Evolutionary conservation across 306 rosid species (phyloP).

Genomic region (Glycine soja): DNA sequence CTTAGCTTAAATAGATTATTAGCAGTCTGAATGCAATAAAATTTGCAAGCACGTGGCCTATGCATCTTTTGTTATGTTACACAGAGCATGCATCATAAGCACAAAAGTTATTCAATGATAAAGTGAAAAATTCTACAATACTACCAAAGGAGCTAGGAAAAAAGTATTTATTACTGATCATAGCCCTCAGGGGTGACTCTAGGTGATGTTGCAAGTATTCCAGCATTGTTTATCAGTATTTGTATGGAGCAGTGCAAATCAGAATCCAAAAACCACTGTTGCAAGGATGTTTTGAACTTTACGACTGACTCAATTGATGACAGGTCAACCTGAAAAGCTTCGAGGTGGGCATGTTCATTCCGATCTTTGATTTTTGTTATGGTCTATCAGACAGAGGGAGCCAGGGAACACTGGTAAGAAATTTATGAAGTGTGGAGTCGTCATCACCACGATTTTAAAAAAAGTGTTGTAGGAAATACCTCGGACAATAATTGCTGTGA

Average conservation of each 20-base stretch:
- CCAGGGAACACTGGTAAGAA: conserved; percentile 35
- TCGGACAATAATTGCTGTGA: conserved; percentile 62
- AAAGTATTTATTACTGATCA: conserved; percentile 69
- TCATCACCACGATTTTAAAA: neutral
- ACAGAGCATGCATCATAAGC: conserved; percentile 13
- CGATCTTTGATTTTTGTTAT: conserved; percentile 62
- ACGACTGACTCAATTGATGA: conserved; percentile 66
- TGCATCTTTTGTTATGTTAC: conserved; percentile 7
- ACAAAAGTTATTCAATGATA: conserved; percentile 30
- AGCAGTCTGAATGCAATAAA: conserved; percentile 37
- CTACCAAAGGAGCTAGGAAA: conserved; percentile 15
- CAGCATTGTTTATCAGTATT: conserved; percentile 86
- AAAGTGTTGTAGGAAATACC: conserved; percentile 53
- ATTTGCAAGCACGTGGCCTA: conserved; percentile 10
- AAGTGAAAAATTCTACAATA: conserved; percentile 5
- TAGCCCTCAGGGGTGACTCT: conserved; percentile 78
- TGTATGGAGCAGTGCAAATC: conserved; percentile 83
- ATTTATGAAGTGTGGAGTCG: conserved; percentile 1
- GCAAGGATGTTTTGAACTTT: conserved; percentile 66
- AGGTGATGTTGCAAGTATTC: conserved; percentile 83
- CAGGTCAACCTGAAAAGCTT: conserved; percentile 78
- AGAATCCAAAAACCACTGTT: conserved; percentile 77
- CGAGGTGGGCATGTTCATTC: conserved; percentile 65
- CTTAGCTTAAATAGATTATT: conserved; percentile 35
- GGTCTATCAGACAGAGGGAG: conserved; percentile 57